Evolutionary conservation across 176 grass and related monocot species (phyloP), one percentile per base, ranked within the genome.

Genomic region (Carex pumila): DNA sequence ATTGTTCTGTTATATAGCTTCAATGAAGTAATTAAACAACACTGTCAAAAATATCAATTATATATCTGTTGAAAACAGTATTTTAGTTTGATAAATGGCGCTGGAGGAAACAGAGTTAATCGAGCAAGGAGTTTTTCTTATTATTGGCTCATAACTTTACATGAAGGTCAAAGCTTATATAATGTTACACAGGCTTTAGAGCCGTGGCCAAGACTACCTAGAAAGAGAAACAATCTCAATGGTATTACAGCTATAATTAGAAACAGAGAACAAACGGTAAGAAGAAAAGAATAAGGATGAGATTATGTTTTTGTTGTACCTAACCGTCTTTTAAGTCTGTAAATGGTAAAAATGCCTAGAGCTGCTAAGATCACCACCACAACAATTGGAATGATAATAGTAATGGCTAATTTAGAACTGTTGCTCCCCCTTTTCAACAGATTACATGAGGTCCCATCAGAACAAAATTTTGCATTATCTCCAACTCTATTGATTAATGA

Each of bases 401-500:
- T 85, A 17, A 92, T 18, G 37, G 79, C 79, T 21, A 87, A 76
- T 56, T n/a, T 85, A 21, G 83, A 70, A 58, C 30, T 81, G 11
- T 81, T 92, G 84, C 6, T 92, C 15, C 87, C 89, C 11, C 32
- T 85, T 70, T 34, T 3, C 2, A 1, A 34, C 32, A 34, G 32
- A 34, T 34, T 34, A 39, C 87, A 92, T 30, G 90, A 85, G 75
- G 52, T 60, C 10, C 71, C 84, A 25, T 79, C 60, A 71, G 47
- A 84, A 60, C 89, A 89, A 19, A 94, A 83, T 54, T 85, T 15
- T 49, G 66, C 83, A 85, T 94, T 91, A 22, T 87, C 47, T 13
- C 57, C 89, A 79, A 88, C 85, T 55, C 89, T 91, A 56, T 29
- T 43, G 22, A 22, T 82, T 14, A 61, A 53, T 34, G 3, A 34